phyloP scores from a whole-genome alignment of 805 yeast species.

The Wickerhamiella bombiphila region DNA sequence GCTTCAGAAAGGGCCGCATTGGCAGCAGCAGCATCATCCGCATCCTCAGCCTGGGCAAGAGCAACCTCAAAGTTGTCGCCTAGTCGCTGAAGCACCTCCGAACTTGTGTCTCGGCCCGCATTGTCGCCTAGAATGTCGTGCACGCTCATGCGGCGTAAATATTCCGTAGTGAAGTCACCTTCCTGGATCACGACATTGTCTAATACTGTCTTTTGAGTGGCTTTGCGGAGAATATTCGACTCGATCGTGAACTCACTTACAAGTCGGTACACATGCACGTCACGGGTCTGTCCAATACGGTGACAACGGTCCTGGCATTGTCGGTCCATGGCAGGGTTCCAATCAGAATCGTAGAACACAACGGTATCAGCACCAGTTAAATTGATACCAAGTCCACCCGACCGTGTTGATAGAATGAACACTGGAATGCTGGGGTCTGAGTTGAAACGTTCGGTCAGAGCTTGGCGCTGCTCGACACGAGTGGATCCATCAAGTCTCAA shows the following conservation, averaged over 20 bases:
- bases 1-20: constrained; percentile 75
- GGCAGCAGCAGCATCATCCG: constrained; percentile 62
- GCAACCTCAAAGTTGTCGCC: constrained; percentile 33
- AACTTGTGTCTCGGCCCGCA: constrained; percentile 24
- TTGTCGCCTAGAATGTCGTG: constrained; percentile 66
- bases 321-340: constrained; percentile 99
- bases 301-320: constrained; percentile 99
- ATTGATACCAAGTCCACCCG: constrained; percentile 97
- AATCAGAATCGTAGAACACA: constrained; percentile 92
- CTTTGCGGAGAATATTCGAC: constrained; percentile 82
- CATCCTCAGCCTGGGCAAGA: constrained; percentile 90
- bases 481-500: constrained; percentile 97
- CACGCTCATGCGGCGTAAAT: constrained; percentile 75
- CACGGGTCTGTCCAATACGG: constrained; percentile 95
- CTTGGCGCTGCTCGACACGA: constrained; percentile 90
- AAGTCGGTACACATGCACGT: constrained; percentile 91
- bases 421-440: constrained; percentile 75
- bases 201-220: constrained; percentile 84
- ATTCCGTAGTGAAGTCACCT: constrained; percentile 96
- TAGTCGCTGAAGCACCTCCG: constrained; percentile 16
- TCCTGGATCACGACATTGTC: constrained; percentile 94
- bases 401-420: constrained; percentile 83
- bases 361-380: constrained; percentile 98
- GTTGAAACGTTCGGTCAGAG: constrained; percentile 84
- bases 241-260: constrained; percentile 95